Evolutionary conservation across 2,329 filamentous ascomycete genomes (phyloP).

Genomic region (Trichoderma sp.): DNA sequence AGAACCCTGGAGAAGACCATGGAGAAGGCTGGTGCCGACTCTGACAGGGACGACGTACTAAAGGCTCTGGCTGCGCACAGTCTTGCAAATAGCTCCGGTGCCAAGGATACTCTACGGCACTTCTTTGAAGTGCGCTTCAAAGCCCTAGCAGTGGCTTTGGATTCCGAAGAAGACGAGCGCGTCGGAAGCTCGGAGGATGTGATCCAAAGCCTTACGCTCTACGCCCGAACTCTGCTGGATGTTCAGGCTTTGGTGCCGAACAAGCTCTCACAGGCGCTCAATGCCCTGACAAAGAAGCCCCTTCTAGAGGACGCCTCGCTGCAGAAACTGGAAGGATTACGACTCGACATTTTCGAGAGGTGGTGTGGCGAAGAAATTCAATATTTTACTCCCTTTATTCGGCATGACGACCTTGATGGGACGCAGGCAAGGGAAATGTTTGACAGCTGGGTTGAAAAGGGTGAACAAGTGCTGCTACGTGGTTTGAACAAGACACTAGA

Average conservation of each 20-base stretch:
- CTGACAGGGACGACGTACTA: conserved; percentile 57
- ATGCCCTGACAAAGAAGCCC: conserved; percentile 66
- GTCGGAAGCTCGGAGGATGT: conserved; percentile 51
- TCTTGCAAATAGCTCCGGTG: conserved; percentile 75
- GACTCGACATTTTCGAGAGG: conserved; percentile 73
- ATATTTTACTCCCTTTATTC: conserved; percentile 84
- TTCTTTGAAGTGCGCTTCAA: conserved; percentile 74
- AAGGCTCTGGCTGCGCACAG: conserved; percentile 81
- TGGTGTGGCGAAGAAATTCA: conserved; percentile 84
- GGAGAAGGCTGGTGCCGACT: conserved; percentile 58
- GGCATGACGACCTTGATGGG: conserved; percentile 72
- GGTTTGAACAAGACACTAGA: conserved; percentile 63
- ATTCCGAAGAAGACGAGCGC: conserved; percentile 47
- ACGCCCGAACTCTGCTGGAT: conserved; percentile 74
- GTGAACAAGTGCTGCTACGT: conserved; percentile 59
- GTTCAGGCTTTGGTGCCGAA: conserved; percentile 75
- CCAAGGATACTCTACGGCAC: conserved; percentile 74
- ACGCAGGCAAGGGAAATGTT: conserved; percentile 62
- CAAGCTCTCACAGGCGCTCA: conserved; percentile 69
- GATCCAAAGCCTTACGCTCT: conserved; percentile 67
- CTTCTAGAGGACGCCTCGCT: conserved; percentile 73
- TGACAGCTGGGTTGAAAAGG: conserved; percentile 62
- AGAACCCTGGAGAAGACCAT: conserved; percentile 70
- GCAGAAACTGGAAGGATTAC: conserved; percentile 65
- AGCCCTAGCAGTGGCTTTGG: conserved; percentile 65